Base-by-base conservation (phyloP, 441 rosid genomes). In the Macaranga tanarius region DNA sequence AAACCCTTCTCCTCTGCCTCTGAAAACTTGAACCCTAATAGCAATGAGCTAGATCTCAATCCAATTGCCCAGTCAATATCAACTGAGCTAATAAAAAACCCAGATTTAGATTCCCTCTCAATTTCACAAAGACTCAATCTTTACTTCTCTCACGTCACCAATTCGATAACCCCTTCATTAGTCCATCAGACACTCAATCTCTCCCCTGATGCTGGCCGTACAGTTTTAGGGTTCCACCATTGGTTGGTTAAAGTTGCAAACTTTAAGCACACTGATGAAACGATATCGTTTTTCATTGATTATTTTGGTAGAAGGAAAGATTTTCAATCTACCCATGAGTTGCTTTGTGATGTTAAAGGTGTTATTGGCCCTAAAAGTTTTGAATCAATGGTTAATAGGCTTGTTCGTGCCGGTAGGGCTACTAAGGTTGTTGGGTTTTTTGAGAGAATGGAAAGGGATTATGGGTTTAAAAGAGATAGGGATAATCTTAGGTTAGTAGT, bases 261-360 rank as follows among this genome's bases (percentile, higher is more conserved):
- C 19, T 95, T 95, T 73, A 72, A 85, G 2, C 93, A 84, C 63
- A 75, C 85, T 9, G 99, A 95, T 51, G 95, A 95, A 73, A 85
- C 97, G 2, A 52, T 87, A n/a, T 87, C 97, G 22, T 80, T 70
- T 60, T 93, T 95, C 55, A 65, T 88, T 13, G 97, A 95, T 75
- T 93, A 88, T 83, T 85, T 93, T 12, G 99, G 99, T 26, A 84
- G 95, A 67, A 84, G 96, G 66, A 93, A 84, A 73, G 98, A 95
- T 85, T 90, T 95, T 86, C 88, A 90, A 78, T 91, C 93, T 10
- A 80, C 84, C 69, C 86, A 81, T 42, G 94, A 89, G 42, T n/a
- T 95, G 26, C 84, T 93, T 45, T 52, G 80, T 17, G 80, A 77
- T 9, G 83, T 82, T 76, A 90, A 80, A 70, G 82, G 77, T 65